Evolutionary conservation across 2,329 filamentous ascomycete species (phyloP), one percentile per base, ranked within the genome.

Genomic region (Chrysosporium queenslandicum): DNA sequence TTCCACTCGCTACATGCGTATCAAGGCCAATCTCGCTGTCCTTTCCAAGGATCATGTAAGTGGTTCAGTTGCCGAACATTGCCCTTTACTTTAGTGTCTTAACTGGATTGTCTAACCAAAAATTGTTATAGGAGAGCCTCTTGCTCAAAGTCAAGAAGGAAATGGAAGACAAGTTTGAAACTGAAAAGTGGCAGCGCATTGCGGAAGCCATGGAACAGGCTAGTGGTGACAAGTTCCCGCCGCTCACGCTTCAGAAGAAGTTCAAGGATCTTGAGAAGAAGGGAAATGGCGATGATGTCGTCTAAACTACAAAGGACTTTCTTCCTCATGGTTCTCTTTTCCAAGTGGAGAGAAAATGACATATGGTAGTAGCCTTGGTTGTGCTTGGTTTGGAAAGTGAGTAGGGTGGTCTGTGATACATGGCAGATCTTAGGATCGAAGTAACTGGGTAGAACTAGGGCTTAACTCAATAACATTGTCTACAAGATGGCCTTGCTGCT

Each of bases 181-280:
- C 50, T 21, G 63, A 67, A 36, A 72, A 71, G 53, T 73, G 70
- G 71, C 53, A 56, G 7, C 55, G 63, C 32, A 67, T 74, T 32
- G 60, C 67, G 0, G 59, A 65, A 11, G 54, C 58, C 6, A 60
- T 72, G 50, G 59, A 59, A 20, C 55, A 58, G 6, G 59, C 59
- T 21, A 63, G 64, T 3, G 68, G 68, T 1, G 58, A 57, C 12
- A 60, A 59, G 23, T 72, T 71, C 50, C 59, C 68, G 32, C 52
- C 58, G 7, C 55, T 62, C 16, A 60, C 63, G 6, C 53, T 72
- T 21, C 63, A 67, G 60, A 66, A 69, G 55, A 67, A 68, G 57
- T 70, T 66, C 56, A 71, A 70, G 62, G 67, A 71, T 56, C 47
- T 71, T 34, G 64, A 61, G 58, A 60, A 64, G 54, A 62, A 59